phyloP scores from a whole-genome alignment of 2,329 filamentous ascomycete species.

The Periconia macrospinosa region DNA sequence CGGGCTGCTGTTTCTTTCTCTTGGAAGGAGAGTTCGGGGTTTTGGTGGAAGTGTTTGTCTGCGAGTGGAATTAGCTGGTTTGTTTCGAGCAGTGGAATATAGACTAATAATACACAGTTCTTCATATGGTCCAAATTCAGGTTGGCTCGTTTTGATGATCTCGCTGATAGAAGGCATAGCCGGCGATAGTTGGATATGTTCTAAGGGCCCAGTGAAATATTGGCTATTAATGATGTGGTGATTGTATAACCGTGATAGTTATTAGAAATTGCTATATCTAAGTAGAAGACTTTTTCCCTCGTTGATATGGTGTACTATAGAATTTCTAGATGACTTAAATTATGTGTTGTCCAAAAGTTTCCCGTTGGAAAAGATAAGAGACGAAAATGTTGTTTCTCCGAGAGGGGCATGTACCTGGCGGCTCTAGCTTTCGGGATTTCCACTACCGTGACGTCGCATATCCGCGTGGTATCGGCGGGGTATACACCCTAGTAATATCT shows the following conservation, averaged over 20 bases:
- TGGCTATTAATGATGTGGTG: too few relatives aligned
- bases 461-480: too few relatives aligned
- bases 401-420: neutral
- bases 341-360: neutral
- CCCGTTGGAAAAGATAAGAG: neutral
- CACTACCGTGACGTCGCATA: neutral
- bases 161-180: conserved; percentile 33
- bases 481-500: too few relatives aligned
- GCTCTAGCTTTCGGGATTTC: neutral
- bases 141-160: conserved; percentile 25
- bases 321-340: too few relatives aligned
- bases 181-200: too few relatives aligned
- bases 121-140: conserved; percentile 33
- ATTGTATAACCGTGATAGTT: too few relatives aligned
- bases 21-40: conserved; percentile 42
- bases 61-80: neutral
- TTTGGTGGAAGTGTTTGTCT: conserved; percentile 40
- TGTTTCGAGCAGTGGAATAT: neutral
- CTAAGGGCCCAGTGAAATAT: too few relatives aligned
- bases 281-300: too few relatives aligned
- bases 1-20: conserved; percentile 35
- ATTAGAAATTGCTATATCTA: too few relatives aligned
- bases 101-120: conserved; percentile 28
- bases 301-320: too few relatives aligned
- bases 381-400: neutral